Evolutionary conservation across 352 stramenopile genomes (phyloP).

Genomic region (Pythium sp.): DNA sequence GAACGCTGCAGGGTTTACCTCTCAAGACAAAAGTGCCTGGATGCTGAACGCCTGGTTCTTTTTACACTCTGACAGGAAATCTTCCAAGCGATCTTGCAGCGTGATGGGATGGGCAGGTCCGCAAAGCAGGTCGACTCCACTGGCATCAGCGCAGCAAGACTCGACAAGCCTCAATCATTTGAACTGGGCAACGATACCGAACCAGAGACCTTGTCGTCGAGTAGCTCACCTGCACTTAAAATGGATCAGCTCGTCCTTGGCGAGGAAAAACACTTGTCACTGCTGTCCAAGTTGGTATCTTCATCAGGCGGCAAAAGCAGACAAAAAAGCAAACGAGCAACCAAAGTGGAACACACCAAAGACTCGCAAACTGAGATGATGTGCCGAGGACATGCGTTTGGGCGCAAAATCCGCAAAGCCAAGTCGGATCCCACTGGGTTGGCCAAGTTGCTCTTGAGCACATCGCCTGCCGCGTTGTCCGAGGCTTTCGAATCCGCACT

Average conservation of each 20-base stretch:
- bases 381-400: constrained; percentile 11
- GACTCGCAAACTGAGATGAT: constrained; percentile 8
- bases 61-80: constrained; percentile 12
- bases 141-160: neutral
- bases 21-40: neutral
- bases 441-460: constrained; percentile 8
- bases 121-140: neutral
- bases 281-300: neutral
- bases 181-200: neutral
- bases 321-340: neutral
- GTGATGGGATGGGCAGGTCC: neutral
- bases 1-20: neutral
- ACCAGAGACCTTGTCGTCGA: neutral
- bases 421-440: constrained; percentile 1
- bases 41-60: neutral
- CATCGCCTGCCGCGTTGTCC: neutral
- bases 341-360: neutral
- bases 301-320: neutral
- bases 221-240: neutral
- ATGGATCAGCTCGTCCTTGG: neutral
- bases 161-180: neutral
- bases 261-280: neutral
- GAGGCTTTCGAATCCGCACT: constrained; percentile 11
- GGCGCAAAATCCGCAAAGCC: constrained; percentile 4
- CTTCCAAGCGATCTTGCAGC: constrained; percentile 18